A percentile compares a stretch with the other conserved stretches of the same genome.
These are phyloP conservation scores for Pseudozyma flocculosa DNA, from an alignment of 1,284 basidiomycete genomes.

Conservation along the genomic window DNA sequence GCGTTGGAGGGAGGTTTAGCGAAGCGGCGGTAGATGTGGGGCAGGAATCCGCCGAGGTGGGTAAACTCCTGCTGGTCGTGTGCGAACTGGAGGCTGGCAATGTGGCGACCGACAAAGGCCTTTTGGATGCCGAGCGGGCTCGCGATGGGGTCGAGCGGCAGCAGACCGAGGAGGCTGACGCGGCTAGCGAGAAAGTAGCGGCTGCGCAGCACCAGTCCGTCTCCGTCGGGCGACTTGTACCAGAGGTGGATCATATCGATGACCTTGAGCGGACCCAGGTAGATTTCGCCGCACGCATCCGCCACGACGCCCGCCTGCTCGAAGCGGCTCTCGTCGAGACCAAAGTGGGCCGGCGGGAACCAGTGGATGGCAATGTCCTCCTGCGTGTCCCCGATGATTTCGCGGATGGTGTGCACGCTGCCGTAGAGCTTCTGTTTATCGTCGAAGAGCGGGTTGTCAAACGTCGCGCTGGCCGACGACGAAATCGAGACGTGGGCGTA, in stretches of 20 bases:
- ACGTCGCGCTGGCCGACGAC: constrained; percentile 5
- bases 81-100: constrained; percentile 3
- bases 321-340: constrained; percentile 2
- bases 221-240: not conserved
- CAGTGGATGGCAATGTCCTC: constrained; percentile 9
- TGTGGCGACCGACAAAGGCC: not conserved
- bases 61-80: constrained; percentile 15
- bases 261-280: constrained; percentile 3
- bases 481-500: constrained; percentile 6
- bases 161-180: constrained; percentile 1
- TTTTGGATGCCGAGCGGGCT: constrained; percentile 6
- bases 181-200: constrained; percentile 14
- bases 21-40: constrained; percentile 10
- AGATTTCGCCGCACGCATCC: constrained; percentile 6
- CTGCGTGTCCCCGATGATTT: constrained; percentile 6
- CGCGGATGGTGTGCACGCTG: constrained; percentile 5
- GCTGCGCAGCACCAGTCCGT: constrained; percentile 4
- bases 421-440: constrained; percentile 7
- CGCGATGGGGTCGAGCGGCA: constrained; percentile 3
- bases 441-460: constrained; percentile 5
- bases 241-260: constrained; percentile 12
- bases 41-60: constrained; percentile 8
- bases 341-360: constrained; percentile 2
- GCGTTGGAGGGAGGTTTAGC: too few species aligned
- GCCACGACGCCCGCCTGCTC: constrained; percentile 1